Evolutionary conservation across 1,284 basidiomycete species (phyloP), one percentile per base, ranked within the genome.

Genomic region (Papiliotrema laurentii): DNA sequence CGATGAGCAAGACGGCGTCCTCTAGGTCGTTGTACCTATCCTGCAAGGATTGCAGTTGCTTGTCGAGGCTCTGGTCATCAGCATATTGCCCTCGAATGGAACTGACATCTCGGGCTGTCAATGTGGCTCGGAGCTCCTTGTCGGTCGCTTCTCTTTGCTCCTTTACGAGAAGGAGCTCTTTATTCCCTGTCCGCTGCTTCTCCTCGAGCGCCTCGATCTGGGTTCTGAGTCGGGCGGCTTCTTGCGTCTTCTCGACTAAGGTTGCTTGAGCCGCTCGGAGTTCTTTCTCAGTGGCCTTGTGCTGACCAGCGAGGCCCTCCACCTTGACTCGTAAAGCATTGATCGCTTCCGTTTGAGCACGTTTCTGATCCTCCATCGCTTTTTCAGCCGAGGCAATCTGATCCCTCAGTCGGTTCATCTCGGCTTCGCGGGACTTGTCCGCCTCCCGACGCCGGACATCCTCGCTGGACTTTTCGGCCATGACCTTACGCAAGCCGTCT

Each of bases 401-500:
- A 10, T 72, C 71, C n/a, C 93, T 84, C 10, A 97, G 76, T 25
- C 82, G 78, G 1, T 75, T 71, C 18, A 96, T 80, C 69, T 97
- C 93, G 38, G 83, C 80, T 59, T 94, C 91, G 64, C 86, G 88
- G 73, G 87, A 87, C 69, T 85, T 86, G 71, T 91, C 89, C 2
- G 83, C 87, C 68, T 96, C 89, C 43, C 80, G 81, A 22, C 87
- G 82, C 49, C 86, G 85, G 28, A 82, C 85, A 63, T 92, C 91
- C 66, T 96, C 92, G 19, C 83, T 86, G 1, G 84, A 82, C 73
- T 92, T 94, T 5, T 87, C 86, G 46, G 85, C 84, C 77, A 96
- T 83, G 18, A 89, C 72, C 19, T 80, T 76, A 5, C 92, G 83
- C 4, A 94, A 78, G 58, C 89, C 88, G 63, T 97, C 93, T 13